These are phyloP conservation scores for Dentiscutata heterogama DNA, from an alignment of 371 early-diverging fungal genomes.

Conservation along the genomic window DNA sequence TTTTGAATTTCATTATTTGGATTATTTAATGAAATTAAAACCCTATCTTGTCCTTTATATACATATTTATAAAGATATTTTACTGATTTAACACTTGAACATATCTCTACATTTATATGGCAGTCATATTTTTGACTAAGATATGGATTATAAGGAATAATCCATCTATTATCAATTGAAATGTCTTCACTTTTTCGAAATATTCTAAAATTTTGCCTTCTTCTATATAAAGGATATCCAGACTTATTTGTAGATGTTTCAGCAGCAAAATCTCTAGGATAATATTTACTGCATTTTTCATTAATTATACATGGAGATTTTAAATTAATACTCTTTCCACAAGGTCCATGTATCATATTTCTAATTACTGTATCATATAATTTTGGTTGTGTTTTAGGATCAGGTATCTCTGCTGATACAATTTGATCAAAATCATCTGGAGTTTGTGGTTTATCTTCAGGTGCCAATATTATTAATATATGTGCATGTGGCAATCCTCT, in stretches of 20 bases:
- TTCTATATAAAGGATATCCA: too few relatives aligned
- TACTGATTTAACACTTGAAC: slow-evolving; percentile 46
- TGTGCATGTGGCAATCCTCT: too few relatives aligned
- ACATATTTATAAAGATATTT: too few relatives aligned
- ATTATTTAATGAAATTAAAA: too few relatives aligned
- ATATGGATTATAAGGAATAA: too few relatives aligned
- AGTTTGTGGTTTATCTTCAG: slow-evolving; percentile 48
- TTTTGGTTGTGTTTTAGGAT: slow-evolving; percentile 47
- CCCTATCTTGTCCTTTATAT: too few relatives aligned
- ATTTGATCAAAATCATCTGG: slow-evolving; percentile 49
- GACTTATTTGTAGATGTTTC: too few relatives aligned
- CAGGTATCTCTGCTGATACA: slow-evolving; percentile 52
- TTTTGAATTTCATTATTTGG: too few relatives aligned
- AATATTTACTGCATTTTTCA: slow-evolving; percentile 49
- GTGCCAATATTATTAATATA: too few relatives aligned
- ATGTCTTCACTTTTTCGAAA: too few relatives aligned
- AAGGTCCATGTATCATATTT: slow-evolving; percentile 56
- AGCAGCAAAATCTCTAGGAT: slow-evolving; percentile 46
- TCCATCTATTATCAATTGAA: too few relatives aligned
- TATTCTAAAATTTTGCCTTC: too few relatives aligned
- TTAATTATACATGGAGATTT: slow-evolving; percentile 53
- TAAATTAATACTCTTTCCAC: slow-evolving; percentile 37
- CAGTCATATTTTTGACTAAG: slow-evolving; percentile 53
- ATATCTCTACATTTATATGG: slow-evolving; percentile 58
- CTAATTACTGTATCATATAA: slow-evolving; percentile 50